Conservation (phyloP, 352 stramenopile genomes). For the Sclerospora graminicola region DNA sequence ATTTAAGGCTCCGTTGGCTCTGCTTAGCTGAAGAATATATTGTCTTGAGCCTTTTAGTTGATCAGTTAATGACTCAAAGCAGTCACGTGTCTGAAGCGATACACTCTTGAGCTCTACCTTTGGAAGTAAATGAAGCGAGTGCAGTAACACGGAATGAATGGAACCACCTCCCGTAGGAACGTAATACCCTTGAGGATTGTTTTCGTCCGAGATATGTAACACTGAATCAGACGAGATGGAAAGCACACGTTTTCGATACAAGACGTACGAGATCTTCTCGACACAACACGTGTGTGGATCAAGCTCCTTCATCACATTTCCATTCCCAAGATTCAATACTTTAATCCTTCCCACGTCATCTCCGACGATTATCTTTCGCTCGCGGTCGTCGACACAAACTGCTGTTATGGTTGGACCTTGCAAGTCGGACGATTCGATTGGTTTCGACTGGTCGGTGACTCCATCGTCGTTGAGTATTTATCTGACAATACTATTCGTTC, state of each 20-base stretch:
- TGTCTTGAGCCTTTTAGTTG: constrained; percentile 21
- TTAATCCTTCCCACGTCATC: constrained; percentile 55
- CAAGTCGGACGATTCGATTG: not conserved
- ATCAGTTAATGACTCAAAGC: constrained; percentile 47
- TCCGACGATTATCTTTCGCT: constrained; percentile 71
- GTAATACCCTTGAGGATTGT: constrained; percentile 62
- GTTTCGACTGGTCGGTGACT: too few species aligned
- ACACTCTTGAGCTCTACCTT: constrained; percentile 2
- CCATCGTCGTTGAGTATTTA: too few species aligned
- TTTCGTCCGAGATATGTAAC: constrained; percentile 61
- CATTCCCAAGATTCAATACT: constrained; percentile 68
- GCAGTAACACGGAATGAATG: constrained; percentile 47
- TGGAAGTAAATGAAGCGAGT: constrained; percentile 42
- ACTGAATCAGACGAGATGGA: constrained; percentile 46
- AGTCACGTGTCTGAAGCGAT: constrained; percentile 10
- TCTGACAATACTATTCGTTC: constrained; percentile 24
- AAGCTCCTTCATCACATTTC: constrained; percentile 83
- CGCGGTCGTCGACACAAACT: constrained; percentile 72
- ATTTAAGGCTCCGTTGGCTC: constrained; percentile 34
- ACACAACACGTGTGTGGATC: constrained; percentile 36
- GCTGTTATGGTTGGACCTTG: constrained; percentile 36
- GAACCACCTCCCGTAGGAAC: constrained; percentile 42
- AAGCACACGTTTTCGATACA: constrained; percentile 51
- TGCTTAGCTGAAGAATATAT: too few species aligned
- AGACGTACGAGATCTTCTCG: too few species aligned